These are phyloP conservation scores for Bipolaris sorokiniana DNA, from an alignment of 2,329 filamentous ascomycete genomes.

Conservation along the genomic window DNA sequence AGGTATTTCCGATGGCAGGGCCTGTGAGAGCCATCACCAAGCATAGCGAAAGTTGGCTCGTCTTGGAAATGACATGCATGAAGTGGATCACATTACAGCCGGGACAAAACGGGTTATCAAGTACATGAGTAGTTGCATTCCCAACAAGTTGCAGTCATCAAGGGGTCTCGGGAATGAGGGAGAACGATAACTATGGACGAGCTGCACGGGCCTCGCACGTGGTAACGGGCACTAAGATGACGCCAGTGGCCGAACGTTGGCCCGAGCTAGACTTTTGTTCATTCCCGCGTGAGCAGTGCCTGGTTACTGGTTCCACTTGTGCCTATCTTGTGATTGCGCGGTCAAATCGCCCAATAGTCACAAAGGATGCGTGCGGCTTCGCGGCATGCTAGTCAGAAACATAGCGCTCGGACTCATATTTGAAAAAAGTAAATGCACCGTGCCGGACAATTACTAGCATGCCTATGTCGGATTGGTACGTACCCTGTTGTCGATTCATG, in stretches of 20 bases:
- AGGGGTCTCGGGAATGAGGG: not conserved
- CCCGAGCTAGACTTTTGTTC: not conserved
- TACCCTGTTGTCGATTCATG: not conserved
- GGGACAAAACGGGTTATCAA: not conserved
- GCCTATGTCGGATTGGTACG: not conserved
- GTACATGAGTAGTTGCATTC: not conserved
- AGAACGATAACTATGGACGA: not conserved
- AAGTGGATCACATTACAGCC: not conserved
- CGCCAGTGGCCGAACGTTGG: not conserved
- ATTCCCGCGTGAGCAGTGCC: not conserved
- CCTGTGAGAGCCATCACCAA: not conserved
- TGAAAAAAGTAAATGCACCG: not conserved
- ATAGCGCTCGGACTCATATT: not conserved
- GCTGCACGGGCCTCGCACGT: not conserved
- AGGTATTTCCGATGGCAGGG: not conserved
- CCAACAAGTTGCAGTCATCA: not conserved
- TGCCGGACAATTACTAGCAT: not conserved
- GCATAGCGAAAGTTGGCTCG: not conserved
- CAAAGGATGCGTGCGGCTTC: not conserved
- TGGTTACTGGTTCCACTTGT: not conserved
- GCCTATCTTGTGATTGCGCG: not conserved
- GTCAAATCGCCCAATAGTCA: not conserved
- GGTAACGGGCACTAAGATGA: constrained; percentile 1
- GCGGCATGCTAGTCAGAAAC: not conserved
- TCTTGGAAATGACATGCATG: not conserved